These are phyloP conservation scores for Suillus discolor DNA, from an alignment of 768 basidiomycete genomes.

Conservation along the genomic window DNA sequence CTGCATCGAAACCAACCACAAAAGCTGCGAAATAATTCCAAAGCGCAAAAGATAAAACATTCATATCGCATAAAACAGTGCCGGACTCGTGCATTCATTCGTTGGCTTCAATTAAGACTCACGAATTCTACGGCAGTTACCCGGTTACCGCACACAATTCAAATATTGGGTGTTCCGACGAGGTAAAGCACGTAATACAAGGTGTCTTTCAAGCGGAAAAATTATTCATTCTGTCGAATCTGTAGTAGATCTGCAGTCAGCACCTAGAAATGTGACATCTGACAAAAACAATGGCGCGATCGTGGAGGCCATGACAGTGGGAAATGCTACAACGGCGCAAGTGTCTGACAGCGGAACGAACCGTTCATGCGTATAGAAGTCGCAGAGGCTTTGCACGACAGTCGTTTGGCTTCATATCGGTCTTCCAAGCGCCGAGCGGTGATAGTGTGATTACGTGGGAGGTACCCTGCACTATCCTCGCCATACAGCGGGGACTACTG, in stretches of 20 bases:
- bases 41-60: not conserved
- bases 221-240: not conserved
- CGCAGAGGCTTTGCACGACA: constrained; percentile 31
- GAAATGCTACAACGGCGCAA: not conserved
- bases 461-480: constrained; percentile 41
- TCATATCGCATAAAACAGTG: not conserved
- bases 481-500: constrained; percentile 22
- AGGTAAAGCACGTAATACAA: constrained; percentile 5
- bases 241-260: not conserved
- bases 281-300: not conserved
- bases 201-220: not conserved
- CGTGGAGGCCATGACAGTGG: not conserved
- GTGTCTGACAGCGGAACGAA: constrained; percentile 73
- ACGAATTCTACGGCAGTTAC: not conserved
- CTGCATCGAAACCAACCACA: not conserved
- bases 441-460: constrained; percentile 38
- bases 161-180: not conserved
- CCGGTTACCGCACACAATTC: not conserved
- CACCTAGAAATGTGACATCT: not conserved
- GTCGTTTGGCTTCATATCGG: constrained; percentile 62
- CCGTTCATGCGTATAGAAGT: constrained; percentile 36
- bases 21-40: not conserved
- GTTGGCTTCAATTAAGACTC: not conserved
- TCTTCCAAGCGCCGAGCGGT: constrained; percentile 41
- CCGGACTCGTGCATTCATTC: not conserved